These are phyloP conservation scores for Plasmodium malariae DNA, from an alignment of 169 alveolate species.

Conservation along the genomic window DNA sequence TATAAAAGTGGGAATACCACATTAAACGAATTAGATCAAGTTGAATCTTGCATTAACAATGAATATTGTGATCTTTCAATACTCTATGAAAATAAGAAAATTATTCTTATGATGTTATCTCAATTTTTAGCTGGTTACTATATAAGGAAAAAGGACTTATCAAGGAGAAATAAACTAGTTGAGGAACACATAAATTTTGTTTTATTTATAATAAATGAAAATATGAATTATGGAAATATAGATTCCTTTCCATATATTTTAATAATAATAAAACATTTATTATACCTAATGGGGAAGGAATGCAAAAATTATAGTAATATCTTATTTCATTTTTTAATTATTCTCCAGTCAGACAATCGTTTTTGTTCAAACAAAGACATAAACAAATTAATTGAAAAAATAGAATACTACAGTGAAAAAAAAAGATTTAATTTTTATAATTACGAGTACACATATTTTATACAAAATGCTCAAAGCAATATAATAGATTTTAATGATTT, in stretches of 20 bases:
- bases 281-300: slow-evolving; percentile 33
- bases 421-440: slow-evolving; percentile 34
- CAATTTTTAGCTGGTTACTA: slow-evolving; percentile 47
- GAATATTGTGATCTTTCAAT: background rate
- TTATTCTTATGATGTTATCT: slow-evolving; percentile 50
- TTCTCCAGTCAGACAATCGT: slow-evolving; percentile 30
- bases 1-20: background rate
- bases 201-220: slow-evolving; percentile 62
- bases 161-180: background rate
- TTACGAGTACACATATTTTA: slow-evolving; percentile 29
- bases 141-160: background rate
- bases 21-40: background rate
- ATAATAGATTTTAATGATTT: slow-evolving; percentile 45
- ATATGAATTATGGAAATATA: slow-evolving; percentile 37
- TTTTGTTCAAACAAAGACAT: slow-evolving; percentile 28
- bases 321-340: slow-evolving; percentile 52
- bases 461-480: slow-evolving; percentile 18
- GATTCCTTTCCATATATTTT: slow-evolving; percentile 55
- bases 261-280: slow-evolving; percentile 27
- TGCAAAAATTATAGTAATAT: slow-evolving; percentile 62
- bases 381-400: slow-evolving; percentile 38
- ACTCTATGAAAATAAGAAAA: slow-evolving; percentile 39
- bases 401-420: slow-evolving; percentile 33
- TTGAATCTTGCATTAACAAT: background rate
- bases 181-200: slow-evolving; percentile 39